These are phyloP conservation scores for Melampsora abietis-canadensis DNA, from an alignment of 1,284 basidiomycete genomes.

Conservation along the genomic window DNA sequence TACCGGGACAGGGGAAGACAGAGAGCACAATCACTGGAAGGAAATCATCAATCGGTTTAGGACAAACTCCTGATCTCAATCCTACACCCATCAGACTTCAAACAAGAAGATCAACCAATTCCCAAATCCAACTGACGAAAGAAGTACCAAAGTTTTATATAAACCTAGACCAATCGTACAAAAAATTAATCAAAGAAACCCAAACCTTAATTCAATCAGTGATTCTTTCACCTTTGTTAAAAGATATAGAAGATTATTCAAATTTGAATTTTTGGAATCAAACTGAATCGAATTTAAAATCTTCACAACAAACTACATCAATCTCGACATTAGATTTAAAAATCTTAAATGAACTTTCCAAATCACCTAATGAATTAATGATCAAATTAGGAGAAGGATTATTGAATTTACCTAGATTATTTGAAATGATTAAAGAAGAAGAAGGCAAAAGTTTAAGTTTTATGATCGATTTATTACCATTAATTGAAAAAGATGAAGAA, in stretches of 20 bases:
- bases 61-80: constrained; percentile 3
- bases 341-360: constrained; percentile 83
- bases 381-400: constrained; percentile 86
- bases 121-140: constrained; percentile 30
- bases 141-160: constrained; percentile 59
- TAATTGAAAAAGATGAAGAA: constrained; percentile 60
- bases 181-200: constrained; percentile 66
- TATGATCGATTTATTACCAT: constrained; percentile 76
- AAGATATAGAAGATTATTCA: constrained; percentile 71
- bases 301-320: constrained; percentile 46
- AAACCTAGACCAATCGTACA: constrained; percentile 63
- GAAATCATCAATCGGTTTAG: neutral
- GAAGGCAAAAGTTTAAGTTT: constrained; percentile 87
- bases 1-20: constrained; percentile 1
- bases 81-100: neutral
- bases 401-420: constrained; percentile 83
- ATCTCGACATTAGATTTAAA: constrained; percentile 60
- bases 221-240: constrained; percentile 77
- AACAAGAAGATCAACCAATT: constrained; percentile 43
- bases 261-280: constrained; percentile 67
- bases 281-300: constrained; percentile 45
- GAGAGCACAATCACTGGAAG: neutral
- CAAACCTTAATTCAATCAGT: constrained; percentile 75
- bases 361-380: constrained; percentile 82
- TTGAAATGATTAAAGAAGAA: constrained; percentile 69